Conservation (phyloP, 345 rosid species). For the Mallotus nudiflorus region DNA sequence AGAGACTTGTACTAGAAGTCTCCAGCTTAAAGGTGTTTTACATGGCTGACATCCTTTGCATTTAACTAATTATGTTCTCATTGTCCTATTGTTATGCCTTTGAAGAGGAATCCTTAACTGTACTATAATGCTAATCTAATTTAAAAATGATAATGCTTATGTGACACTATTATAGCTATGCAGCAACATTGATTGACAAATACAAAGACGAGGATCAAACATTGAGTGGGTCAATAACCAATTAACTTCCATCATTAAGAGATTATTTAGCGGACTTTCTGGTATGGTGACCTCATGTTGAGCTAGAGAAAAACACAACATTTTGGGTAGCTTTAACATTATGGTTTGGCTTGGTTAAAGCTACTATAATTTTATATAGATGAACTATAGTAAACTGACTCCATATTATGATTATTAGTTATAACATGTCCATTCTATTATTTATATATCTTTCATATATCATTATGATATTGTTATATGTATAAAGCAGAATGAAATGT, state of each 20-base stretch:
- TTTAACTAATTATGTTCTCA: too few relatives aligned
- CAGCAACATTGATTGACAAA: constrained; percentile 81
- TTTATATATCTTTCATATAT: constrained; percentile 17
- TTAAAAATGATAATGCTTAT: background rate
- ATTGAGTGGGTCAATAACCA: constrained; percentile 52
- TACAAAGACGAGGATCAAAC: constrained; percentile 55
- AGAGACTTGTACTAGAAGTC: too few relatives aligned
- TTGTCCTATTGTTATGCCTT: too few relatives aligned
- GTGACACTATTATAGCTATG: constrained; percentile 58
- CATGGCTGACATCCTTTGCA: too few relatives aligned
- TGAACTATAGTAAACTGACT: constrained; percentile 28
- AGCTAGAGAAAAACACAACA: constrained; percentile 57
- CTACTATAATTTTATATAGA: constrained; percentile 69
- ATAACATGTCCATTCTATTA: constrained; percentile 29
- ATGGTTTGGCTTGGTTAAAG: constrained; percentile 87
- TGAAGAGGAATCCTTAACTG: background rate
- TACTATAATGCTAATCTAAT: background rate
- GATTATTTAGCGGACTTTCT: constrained; percentile 73
- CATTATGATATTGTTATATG: constrained; percentile 16
- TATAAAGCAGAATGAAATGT: constrained; percentile 21
- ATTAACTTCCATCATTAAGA: constrained; percentile 62
- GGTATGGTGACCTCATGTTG: constrained; percentile 75
- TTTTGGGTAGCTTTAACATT: constrained; percentile 79
- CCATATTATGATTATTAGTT: constrained; percentile 13
- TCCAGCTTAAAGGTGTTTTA: too few relatives aligned